Evolutionary conservation across 2,329 filamentous ascomycete species (phyloP).

Genomic region (Trichoderma hamatum): DNA sequence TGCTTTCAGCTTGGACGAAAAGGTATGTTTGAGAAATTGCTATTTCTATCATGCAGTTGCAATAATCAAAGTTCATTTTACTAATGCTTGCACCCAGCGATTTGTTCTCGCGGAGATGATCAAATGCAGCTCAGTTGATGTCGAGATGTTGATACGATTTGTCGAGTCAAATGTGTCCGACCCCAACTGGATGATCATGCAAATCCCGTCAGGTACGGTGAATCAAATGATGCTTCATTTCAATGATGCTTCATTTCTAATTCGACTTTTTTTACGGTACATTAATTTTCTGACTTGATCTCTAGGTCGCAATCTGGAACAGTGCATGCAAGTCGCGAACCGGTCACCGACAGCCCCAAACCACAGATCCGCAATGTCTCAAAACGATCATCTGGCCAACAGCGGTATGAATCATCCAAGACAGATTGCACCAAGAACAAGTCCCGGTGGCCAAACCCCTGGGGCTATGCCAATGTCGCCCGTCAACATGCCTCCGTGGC

Average conservation of each 20-base stretch:
- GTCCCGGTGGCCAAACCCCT: slow-evolving; percentile 9
- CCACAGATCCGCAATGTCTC: slow-evolving; percentile 12
- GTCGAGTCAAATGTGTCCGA: slow-evolving; percentile 47
- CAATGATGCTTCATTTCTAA: background rate
- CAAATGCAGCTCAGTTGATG: slow-evolving; percentile 56
- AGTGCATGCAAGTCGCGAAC: slow-evolving; percentile 48
- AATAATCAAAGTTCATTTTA: background rate
- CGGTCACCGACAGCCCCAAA: slow-evolving; percentile 39
- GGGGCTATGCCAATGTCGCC: slow-evolving; percentile 4
- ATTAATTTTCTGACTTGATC: background rate
- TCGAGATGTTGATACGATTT: slow-evolving; percentile 51
- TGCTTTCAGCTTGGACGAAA: slow-evolving; percentile 19
- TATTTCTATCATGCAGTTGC: background rate
- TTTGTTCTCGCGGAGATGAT: slow-evolving; percentile 62
- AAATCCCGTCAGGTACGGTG: slow-evolving; percentile 50
- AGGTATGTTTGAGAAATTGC: slow-evolving; percentile 23
- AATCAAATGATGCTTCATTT: background rate
- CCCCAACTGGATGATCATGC: slow-evolving; percentile 53
- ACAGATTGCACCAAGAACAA: slow-evolving; percentile 11
- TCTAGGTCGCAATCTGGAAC: slow-evolving; percentile 51
- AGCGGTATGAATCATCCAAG: slow-evolving; percentile 19
- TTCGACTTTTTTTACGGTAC: background rate
- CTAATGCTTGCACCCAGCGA: slow-evolving; percentile 44
- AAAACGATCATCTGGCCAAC: slow-evolving; percentile 19
- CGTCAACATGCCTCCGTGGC: slow-evolving; percentile 33